These are phyloP conservation scores for Pseudomonodictys pantanalensis DNA, from an alignment of 495 filamentous ascomycete species.

Conservation along the genomic window DNA sequence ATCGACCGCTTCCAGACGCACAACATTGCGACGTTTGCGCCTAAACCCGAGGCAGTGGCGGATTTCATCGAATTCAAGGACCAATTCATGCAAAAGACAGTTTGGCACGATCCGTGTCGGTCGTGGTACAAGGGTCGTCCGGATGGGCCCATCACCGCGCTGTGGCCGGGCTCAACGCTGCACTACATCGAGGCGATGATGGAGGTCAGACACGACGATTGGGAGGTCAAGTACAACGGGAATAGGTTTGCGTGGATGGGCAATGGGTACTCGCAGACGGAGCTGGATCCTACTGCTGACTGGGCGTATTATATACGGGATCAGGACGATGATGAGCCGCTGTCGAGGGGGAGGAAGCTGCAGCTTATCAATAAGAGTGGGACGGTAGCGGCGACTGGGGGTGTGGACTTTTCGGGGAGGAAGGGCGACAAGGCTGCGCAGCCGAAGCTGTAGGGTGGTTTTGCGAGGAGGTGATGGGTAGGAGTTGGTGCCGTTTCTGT, in stretches of 20 bases:
- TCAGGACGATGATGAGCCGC: slow-evolving; percentile 40
- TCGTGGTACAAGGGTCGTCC: slow-evolving; percentile 55
- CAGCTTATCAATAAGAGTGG: slow-evolving; percentile 37
- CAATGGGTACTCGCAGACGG: slow-evolving; percentile 42
- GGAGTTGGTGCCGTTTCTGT: too few species aligned
- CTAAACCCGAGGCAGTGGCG: slow-evolving; percentile 44
- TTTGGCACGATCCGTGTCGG: slow-evolving; percentile 50
- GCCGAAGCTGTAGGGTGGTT: neutral
- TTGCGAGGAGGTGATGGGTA: too few species aligned
- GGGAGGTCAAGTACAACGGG: slow-evolving; percentile 45
- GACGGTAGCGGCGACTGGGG: slow-evolving; percentile 18
- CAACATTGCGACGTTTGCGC: slow-evolving; percentile 38
- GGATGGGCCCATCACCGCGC: slow-evolving; percentile 37
- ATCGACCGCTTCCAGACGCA: slow-evolving; percentile 45
- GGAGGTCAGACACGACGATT: slow-evolving; percentile 51
- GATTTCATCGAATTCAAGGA: slow-evolving; percentile 50
- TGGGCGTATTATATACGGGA: slow-evolving; percentile 46
- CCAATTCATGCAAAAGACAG: slow-evolving; percentile 48
- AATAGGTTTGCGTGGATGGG: slow-evolving; percentile 52
- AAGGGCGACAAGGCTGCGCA: neutral
- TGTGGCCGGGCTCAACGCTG: slow-evolving; percentile 42
- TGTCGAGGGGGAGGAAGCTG: slow-evolving; percentile 34
- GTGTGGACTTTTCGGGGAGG: slow-evolving; percentile 20
- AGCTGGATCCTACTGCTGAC: slow-evolving; percentile 39
- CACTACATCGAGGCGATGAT: slow-evolving; percentile 53